Base-by-base conservation (phyloP, 805 yeast genomes). In the Saccharomycopsis fermentans region DNA sequence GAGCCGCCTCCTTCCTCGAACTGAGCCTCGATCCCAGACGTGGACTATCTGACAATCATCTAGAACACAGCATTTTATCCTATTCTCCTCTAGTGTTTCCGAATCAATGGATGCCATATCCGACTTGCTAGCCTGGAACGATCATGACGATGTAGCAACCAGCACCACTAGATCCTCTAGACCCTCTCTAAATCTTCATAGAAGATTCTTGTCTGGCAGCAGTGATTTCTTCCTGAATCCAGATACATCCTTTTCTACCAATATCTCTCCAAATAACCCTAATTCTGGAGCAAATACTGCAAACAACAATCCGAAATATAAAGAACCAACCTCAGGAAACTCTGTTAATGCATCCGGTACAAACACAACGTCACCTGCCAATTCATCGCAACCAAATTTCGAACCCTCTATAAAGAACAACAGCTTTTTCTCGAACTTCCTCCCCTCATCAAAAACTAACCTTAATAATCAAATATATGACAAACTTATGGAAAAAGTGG, bases 401-500 rank as follows among this genome's bases (percentile, higher is more conserved):
- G 21, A 19, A 19, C 37, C 58, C 6, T 36, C 54, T 24, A 40
- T 26, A 16, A 54, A 40, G 17, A 40, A 48, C 34, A 35, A 58
- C 17, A 24, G 35, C 37, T 56, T 59, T 32, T 48, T 55, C n/a
- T 57, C 59, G 5, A 36, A 36, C 35, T 54, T 51, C 4, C 55
- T 48, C 21, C 52, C 59, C 26, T 35, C 61, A 16, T 50, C 59
- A 39, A 48, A 58, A 6, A 50, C 67, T 1, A 59, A 58, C 56
- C 60, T 67, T 17, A 63, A 66, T 52, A 74, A 66, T 58, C 74
- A 69, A 66, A 63, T 86, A 66, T 77, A 87, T 0, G 96, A 89
- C 64, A 84, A 83, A 58, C 70, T 89, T 57, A 78, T 89, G 63
- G 96, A 90, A 65, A 79, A 83, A 65, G 73, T 88, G 55, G 71